Evolutionary conservation across 2,329 filamentous ascomycete genomes (phyloP).

Genomic region (Hyphodiscus sp.): DNA sequence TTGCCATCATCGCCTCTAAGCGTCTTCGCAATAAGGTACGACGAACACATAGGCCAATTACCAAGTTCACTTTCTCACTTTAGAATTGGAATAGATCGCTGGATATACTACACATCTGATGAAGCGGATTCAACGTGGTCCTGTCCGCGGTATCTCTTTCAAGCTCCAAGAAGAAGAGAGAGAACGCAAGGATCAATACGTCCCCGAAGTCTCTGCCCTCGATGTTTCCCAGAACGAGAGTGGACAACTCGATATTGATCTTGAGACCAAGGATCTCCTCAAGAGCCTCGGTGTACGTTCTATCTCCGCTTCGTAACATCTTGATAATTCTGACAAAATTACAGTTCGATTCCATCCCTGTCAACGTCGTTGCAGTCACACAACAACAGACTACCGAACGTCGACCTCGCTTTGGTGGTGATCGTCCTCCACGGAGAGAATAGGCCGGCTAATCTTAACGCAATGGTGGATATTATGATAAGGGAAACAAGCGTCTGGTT

Average conservation of each 20-base stretch:
- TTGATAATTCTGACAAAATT: constrained; percentile 27
- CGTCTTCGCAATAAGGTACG: constrained; percentile 96
- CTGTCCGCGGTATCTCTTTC: constrained; percentile 99
- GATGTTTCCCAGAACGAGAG: constrained; percentile 96
- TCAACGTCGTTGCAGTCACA: constrained; percentile 87
- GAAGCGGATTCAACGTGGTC: constrained; percentile 99
- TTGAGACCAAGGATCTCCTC: constrained; percentile 97
- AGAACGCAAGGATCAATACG: constrained; percentile 99
- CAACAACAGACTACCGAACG: constrained; percentile 85
- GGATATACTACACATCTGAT: constrained; percentile 98
- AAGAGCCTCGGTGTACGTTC: constrained; percentile 95
- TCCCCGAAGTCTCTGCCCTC: constrained; percentile 96
- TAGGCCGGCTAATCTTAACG: constrained; percentile 31
- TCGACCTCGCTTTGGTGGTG: constrained; percentile 63
- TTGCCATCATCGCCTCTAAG: constrained; percentile 98
- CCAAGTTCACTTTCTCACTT: constrained; percentile 53
- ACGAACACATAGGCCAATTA: background rate
- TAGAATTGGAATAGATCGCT: constrained; percentile 60
- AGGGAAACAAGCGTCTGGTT: constrained; percentile 24
- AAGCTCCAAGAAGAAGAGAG: constrained; percentile 99
- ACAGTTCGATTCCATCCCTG: constrained; percentile 94
- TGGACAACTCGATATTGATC: constrained; percentile 90
- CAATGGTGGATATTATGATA: constrained; percentile 15
- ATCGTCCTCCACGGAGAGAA: constrained; percentile 45
- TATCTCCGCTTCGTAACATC: background rate